These are phyloP conservation scores for maize (Zea mays) DNA, from an alignment of 176 grass and related monocot genomes.

Conservation along the genomic window DNA sequence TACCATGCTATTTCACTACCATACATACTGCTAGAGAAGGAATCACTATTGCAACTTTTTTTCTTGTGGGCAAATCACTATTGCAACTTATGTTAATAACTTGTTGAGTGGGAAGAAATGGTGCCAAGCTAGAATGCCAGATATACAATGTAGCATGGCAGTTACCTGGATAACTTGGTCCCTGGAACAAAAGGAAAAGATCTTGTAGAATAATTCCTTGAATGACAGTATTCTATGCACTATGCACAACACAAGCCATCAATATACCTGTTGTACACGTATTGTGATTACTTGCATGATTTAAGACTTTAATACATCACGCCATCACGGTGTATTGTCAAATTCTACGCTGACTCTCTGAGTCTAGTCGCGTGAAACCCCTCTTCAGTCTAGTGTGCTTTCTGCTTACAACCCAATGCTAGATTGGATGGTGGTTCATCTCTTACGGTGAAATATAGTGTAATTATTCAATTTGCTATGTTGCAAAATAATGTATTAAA, in stretches of 20 bases:
- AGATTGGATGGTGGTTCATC: not conserved
- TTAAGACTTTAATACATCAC: not conserved
- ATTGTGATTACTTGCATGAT: not conserved
- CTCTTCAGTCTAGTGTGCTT: not conserved
- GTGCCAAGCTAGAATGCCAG: conserved; percentile 22
- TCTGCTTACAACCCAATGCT: not conserved
- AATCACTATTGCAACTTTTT: not conserved
- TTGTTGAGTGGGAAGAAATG: conserved; percentile 10
- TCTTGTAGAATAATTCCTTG: not conserved
- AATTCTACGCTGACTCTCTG: not conserved
- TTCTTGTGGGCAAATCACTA: too few species aligned
- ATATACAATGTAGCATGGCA: not conserved
- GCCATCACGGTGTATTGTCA: not conserved
- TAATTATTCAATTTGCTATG: not conserved
- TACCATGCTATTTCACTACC: conserved; percentile 15
- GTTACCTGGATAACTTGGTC: not conserved
- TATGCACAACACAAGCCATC: not conserved
- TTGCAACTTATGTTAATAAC: not conserved
- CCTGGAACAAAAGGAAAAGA: not conserved
- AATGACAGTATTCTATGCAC: not conserved
- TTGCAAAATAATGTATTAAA: not conserved
- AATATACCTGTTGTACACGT: not conserved
- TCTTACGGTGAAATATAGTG: not conserved
- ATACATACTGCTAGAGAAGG: not conserved
- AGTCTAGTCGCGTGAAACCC: not conserved